Conservation (phyloP, 2,329 filamentous ascomycete genomes). For the Exophiala lecanii-corni region DNA sequence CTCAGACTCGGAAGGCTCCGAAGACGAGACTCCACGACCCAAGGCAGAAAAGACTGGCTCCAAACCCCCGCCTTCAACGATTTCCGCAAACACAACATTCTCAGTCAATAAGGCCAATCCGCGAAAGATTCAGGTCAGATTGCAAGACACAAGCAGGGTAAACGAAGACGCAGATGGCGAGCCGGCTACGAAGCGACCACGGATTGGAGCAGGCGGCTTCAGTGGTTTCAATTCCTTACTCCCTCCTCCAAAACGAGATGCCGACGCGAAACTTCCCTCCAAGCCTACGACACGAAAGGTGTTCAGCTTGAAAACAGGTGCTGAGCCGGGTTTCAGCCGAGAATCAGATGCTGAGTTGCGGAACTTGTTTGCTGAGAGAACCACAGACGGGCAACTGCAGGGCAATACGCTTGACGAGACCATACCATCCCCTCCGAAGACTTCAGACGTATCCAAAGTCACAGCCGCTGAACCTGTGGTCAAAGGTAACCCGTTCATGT, state of each 20-base stretch:
- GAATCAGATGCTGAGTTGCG: slow-evolving; percentile 43
- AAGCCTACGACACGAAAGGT: slow-evolving; percentile 48
- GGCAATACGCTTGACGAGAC: slow-evolving; percentile 17
- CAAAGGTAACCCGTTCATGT: slow-evolving; percentile 77
- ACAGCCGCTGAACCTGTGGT: slow-evolving; percentile 48
- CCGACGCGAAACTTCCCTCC: slow-evolving; percentile 22
- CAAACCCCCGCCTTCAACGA: slow-evolving; percentile 30
- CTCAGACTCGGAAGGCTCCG: slow-evolving; percentile 70
- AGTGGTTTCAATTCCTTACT: slow-evolving; percentile 81
- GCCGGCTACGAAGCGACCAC: slow-evolving; percentile 68
- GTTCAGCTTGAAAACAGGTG: slow-evolving; percentile 75
- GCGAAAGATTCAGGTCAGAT: slow-evolving; percentile 76
- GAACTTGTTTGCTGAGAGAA: slow-evolving; percentile 33
- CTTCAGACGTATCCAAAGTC: slow-evolving; percentile 46
- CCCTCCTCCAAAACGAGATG: slow-evolving; percentile 68
- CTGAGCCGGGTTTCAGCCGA: slow-evolving; percentile 74
- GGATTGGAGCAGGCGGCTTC: slow-evolving; percentile 62
- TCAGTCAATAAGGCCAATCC: slow-evolving; percentile 76
- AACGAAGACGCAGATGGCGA: slow-evolving; percentile 41
- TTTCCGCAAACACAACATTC: slow-evolving; percentile 66
- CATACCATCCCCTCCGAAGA: slow-evolving; percentile 16
- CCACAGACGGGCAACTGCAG: slow-evolving; percentile 6
- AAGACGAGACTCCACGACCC: slow-evolving; percentile 48
- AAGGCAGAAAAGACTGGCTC: slow-evolving; percentile 35
- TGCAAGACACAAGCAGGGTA: slow-evolving; percentile 53